These are phyloP conservation scores for Penicillium bovifimosum DNA, from an alignment of 495 filamentous ascomycete species.

Conservation along the genomic window DNA sequence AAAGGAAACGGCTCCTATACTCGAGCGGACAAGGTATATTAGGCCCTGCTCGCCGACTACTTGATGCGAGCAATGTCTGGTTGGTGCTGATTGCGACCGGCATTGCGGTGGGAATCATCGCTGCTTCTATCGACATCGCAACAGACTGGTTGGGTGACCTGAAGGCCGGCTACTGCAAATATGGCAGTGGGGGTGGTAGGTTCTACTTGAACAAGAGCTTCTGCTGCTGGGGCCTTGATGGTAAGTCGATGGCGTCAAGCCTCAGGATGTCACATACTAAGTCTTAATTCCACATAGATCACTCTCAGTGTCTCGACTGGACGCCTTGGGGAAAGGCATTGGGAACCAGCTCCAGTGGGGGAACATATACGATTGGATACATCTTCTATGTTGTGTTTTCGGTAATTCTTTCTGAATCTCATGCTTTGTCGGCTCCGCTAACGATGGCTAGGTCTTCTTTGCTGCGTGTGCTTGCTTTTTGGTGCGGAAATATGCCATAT, in stretches of 20 bases:
- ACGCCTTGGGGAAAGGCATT: conserved; percentile 75
- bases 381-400: conserved; percentile 78
- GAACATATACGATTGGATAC: conserved; percentile 77
- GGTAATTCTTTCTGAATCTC: conserved; percentile 42
- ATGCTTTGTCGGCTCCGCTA: conserved; percentile 13
- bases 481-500: conserved; percentile 76
- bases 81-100: conserved; percentile 75
- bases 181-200: conserved; percentile 64
- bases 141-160: conserved; percentile 92
- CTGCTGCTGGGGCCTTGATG: conserved; percentile 88
- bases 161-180: conserved; percentile 85
- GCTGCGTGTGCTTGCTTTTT: conserved; percentile 72
- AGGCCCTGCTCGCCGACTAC: conserved; percentile 63
- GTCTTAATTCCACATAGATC: conserved; percentile 34
- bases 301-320: conserved; percentile 77
- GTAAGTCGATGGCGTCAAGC: conserved; percentile 27
- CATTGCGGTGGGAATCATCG: conserved; percentile 73
- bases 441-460: conserved; percentile 60
- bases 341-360: conserved; percentile 55
- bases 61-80: conserved; percentile 90
- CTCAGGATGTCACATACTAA: conserved; percentile 1
- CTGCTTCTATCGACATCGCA: conserved; percentile 85
- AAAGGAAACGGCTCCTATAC: conserved; percentile 71
- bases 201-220: conserved; percentile 90
- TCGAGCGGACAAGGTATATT: conserved; percentile 64